Conservation (phyloP, 345 rosid species). For the Citrus australasica region DNA sequence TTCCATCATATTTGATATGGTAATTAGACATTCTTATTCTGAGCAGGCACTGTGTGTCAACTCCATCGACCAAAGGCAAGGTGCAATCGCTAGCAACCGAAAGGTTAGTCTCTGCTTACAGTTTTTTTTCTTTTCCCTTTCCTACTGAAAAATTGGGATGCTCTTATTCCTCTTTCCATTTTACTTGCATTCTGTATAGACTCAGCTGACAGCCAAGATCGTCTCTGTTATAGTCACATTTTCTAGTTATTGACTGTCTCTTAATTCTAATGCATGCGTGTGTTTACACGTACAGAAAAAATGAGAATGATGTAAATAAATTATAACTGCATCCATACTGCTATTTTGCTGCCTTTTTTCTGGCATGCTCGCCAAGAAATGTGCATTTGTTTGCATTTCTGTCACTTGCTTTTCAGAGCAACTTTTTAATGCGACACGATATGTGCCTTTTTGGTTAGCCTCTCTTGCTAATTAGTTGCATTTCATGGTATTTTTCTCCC, state of each 20-base stretch:
- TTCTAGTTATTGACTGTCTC: not conserved
- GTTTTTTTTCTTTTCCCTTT: not conserved
- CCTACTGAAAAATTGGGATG: not conserved
- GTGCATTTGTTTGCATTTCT: not conserved
- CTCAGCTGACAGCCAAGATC: not conserved
- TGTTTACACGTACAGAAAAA: not conserved
- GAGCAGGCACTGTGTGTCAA: constrained; percentile 81
- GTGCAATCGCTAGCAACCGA: constrained; percentile 81
- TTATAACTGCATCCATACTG: not conserved
- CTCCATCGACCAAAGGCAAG: constrained; percentile 56
- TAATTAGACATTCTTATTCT: constrained; percentile 23
- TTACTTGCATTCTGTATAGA: not conserved
- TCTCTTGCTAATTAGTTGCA: not conserved
- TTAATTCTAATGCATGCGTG: not conserved
- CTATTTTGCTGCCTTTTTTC: not conserved
- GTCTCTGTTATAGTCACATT: not conserved
- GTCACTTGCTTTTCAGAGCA: not conserved
- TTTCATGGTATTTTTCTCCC: not conserved
- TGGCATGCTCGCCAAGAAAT: not conserved
- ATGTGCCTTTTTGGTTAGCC: not conserved
- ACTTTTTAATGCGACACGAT: not conserved
- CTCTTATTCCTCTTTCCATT: not conserved
- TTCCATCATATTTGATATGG: constrained; percentile 9
- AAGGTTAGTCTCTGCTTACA: constrained; percentile 54
- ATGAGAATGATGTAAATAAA: not conserved